Conservation (phyloP, 2,329 filamentous ascomycete species). For the Lasiodiplodia sp. region DNA sequence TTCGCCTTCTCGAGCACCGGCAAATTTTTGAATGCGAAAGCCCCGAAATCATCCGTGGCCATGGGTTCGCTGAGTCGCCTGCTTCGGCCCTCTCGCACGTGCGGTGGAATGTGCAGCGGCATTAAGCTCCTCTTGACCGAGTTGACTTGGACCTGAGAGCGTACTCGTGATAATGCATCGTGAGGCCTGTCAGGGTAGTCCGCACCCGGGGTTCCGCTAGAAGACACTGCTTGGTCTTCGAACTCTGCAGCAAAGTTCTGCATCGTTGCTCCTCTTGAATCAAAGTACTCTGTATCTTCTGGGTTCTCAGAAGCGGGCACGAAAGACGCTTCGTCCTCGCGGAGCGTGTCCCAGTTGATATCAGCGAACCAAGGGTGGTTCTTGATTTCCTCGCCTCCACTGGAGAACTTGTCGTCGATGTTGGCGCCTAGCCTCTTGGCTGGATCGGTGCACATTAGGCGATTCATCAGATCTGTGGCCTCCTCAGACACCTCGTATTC, state of each 20-base stretch:
- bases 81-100: slow-evolving; percentile 89
- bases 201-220: slow-evolving; percentile 70
- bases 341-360: slow-evolving; percentile 85
- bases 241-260: slow-evolving; percentile 94
- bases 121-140: slow-evolving; percentile 90
- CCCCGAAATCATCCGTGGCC: slow-evolving; percentile 90
- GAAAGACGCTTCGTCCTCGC: slow-evolving; percentile 97
- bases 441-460: slow-evolving; percentile 84
- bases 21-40: slow-evolving; percentile 95
- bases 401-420: slow-evolving; percentile 78
- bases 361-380: slow-evolving; percentile 87
- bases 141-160: slow-evolving; percentile 80
- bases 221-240: slow-evolving; percentile 83
- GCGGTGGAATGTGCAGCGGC: slow-evolving; percentile 94
- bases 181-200: slow-evolving; percentile 92
- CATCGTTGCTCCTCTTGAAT: slow-evolving; percentile 86
- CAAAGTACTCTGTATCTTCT: slow-evolving; percentile 98
- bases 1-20: slow-evolving; percentile 97
- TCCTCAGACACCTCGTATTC: slow-evolving; percentile 78
- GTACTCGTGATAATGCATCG: slow-evolving; percentile 88
- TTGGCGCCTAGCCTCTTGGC: slow-evolving; percentile 85
- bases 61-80: slow-evolving; percentile 90
- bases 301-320: slow-evolving; percentile 91
- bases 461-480: slow-evolving; percentile 94
- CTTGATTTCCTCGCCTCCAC: slow-evolving; percentile 89